Conservation (phyloP, 768 basidiomycete species). For the Trametes sanguinea region DNA sequence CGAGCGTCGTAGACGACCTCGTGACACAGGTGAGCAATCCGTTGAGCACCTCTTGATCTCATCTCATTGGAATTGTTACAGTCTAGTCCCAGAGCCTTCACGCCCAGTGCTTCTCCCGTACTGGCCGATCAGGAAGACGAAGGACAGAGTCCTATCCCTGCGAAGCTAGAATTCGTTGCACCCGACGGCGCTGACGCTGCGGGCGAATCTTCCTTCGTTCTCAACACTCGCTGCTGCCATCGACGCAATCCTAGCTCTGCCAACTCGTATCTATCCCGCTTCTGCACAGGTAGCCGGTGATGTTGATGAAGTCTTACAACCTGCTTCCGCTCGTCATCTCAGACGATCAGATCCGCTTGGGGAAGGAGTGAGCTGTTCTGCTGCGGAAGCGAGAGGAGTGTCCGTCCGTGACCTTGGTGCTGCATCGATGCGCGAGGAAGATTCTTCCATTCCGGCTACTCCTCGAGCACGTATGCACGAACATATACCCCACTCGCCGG, state of each 20-base stretch:
- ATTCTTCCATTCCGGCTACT: no score
- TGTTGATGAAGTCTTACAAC: background rate
- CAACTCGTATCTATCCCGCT: background rate
- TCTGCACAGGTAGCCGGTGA: background rate
- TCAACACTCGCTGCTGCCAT: constrained; percentile 3
- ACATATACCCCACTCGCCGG: no score
- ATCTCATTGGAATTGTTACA: background rate
- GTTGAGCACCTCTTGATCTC: no score
- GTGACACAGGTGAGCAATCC: background rate
- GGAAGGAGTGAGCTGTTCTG: no score
- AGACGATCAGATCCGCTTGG: no score
- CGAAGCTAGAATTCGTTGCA: constrained; percentile 4
- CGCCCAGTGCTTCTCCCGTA: background rate
- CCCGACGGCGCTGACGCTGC: background rate
- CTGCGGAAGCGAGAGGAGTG: no score
- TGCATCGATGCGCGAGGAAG: no score
- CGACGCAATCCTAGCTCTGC: background rate
- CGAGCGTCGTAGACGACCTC: constrained; percentile 4
- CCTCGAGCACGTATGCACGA: no score
- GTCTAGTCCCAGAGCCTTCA: background rate
- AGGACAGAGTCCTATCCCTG: background rate
- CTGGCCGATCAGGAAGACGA: background rate
- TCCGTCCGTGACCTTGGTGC: no score
- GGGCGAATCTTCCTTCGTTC: background rate
- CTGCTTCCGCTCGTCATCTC: background rate